Evolutionary conservation across 2,329 filamentous ascomycete genomes (phyloP), one percentile per base, ranked within the genome.

Genomic region (Cordyceps cicadae): DNA sequence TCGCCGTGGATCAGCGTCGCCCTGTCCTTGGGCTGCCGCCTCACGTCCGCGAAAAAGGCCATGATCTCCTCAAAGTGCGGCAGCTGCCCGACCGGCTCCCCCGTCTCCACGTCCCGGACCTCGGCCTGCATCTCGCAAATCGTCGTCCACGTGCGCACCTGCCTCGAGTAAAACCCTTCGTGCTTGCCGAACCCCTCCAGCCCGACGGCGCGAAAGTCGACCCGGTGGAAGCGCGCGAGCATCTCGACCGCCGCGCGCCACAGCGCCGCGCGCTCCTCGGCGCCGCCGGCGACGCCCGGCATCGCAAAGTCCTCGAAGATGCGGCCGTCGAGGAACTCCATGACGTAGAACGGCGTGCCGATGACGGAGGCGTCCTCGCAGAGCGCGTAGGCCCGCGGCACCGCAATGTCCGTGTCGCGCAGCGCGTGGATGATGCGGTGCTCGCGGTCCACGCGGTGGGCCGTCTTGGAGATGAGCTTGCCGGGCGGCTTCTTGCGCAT

Each of bases 401-500:
- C 91, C 0, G 92, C 90, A 9, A 97, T 92, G 70, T 90, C 86
- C 21, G 90, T 95, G 59, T 78, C 64, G 60, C 86, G 84, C 37
- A 97, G 81, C 3, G 93, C 92, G 71, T 90, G 85, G 70, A 97
- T 89, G 70, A 97, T 89, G 69, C 88, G 87, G 77, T 94, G 94
- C 76, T 99, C 94, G 68, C 94, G 89, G 77, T 99, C 94, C 69
- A 99, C 93, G 73, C 93, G 89, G 78, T 99, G 94, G 11, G 94
- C 94, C 2, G 93, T 93, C 77, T 92, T 91, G 68, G 91, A 96
- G 54, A 97, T 82, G 45, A 99, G 87, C 76, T 88, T 86, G 65
- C 94, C 94, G n/a, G 94, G 93, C 0, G 94, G 94, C 77, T 97
- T 97, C 83, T 99, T 97, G 72, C 94, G 90, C 79, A 97, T 83